A percentile compares a stretch with the other conserved stretches of the same genome.
phyloP scores from a whole-genome alignment of 176 grass and related monocot genomes.

The Avena sativa region DNA sequence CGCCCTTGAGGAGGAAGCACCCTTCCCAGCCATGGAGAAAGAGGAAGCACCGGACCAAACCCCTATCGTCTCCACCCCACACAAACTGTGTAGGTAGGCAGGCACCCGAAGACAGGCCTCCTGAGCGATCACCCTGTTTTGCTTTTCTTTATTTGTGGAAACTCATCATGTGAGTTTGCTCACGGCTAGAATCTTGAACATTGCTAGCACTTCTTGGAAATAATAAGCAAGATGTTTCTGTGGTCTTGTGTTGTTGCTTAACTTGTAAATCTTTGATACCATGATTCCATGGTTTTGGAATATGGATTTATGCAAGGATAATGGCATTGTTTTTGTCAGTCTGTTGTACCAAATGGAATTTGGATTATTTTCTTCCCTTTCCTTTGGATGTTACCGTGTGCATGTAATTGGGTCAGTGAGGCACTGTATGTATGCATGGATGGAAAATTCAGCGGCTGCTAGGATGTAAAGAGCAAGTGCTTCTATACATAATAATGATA shows the following conservation, averaged over 20 bases:
- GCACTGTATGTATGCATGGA: background rate
- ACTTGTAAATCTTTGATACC: background rate
- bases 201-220: background rate
- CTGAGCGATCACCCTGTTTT: no score
- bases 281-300: background rate
- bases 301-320: background rate
- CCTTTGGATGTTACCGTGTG: background rate
- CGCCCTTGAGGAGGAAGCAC: no score
- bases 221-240: background rate
- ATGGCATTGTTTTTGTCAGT: background rate
- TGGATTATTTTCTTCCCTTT: background rate
- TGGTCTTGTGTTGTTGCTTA: background rate
- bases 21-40: no score
- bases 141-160: background rate
- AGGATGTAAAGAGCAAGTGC: conserved; percentile 1
- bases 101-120: no score
- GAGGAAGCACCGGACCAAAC: no score
- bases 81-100: no score
- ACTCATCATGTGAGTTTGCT: background rate
- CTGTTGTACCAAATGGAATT: background rate
- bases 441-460: background rate
- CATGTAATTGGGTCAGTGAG: background rate
- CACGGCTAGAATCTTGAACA: conserved; percentile 7
- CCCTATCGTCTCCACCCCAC: no score
- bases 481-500: background rate